Evolutionary conservation across 306 rosid genomes (phyloP).

Genomic region (Vigna radiata): DNA sequence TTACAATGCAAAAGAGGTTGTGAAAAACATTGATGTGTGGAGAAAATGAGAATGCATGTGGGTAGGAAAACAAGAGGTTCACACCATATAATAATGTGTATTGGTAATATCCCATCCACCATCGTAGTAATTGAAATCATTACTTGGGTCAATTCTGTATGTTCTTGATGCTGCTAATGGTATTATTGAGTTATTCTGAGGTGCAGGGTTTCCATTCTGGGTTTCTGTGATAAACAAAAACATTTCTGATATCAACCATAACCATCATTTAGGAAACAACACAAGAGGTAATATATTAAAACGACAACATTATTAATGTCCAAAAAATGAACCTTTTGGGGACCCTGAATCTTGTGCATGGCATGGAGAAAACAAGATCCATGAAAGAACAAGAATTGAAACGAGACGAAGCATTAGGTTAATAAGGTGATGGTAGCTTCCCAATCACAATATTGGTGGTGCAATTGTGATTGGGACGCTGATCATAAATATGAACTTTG

Average conservation of each 20-base stretch:
- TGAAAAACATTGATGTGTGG: neutral
- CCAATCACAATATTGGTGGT: constrained; percentile 27
- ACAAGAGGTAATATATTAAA: too few species aligned
- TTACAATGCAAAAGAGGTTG: neutral
- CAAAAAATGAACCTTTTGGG: neutral
- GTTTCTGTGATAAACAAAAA: neutral
- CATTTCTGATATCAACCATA: neutral
- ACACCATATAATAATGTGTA: constrained; percentile 53
- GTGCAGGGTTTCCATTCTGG: neutral
- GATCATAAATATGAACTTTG: neutral
- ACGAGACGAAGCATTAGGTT: constrained; percentile 18
- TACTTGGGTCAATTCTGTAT: constrained; percentile 56
- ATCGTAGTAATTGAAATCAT: constrained; percentile 45
- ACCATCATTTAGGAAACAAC: neutral
- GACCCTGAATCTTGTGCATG: neutral
- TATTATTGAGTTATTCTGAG: constrained; percentile 38
- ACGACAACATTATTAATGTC: neutral
- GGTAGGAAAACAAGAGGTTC: constrained; percentile 25
- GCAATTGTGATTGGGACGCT: constrained; percentile 35
- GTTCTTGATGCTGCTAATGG: constrained; percentile 60
- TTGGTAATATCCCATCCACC: constrained; percentile 68
- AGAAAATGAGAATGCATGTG: neutral
- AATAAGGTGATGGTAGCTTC: neutral
- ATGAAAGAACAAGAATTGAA: constrained; percentile 37
- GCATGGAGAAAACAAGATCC: constrained; percentile 33